Conservation (phyloP, 768 basidiomycete species). For the Kwoniella pini region DNA sequence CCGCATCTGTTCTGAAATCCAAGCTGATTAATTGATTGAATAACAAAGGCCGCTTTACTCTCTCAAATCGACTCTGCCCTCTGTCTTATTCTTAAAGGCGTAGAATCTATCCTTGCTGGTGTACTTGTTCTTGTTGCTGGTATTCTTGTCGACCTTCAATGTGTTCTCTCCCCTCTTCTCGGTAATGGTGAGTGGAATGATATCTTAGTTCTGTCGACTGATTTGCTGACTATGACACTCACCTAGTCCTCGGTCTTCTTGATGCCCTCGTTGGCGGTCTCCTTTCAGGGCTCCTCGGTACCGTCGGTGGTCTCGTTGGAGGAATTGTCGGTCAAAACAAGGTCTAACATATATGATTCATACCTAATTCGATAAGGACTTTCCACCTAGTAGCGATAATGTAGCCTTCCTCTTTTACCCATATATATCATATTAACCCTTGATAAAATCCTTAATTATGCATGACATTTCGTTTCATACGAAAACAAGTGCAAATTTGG, state of each 20-base stretch:
- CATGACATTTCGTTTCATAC: no score
- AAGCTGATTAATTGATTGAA: no score
- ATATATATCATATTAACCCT: no score
- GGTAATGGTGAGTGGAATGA: constrained; percentile 7
- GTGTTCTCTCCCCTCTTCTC: constrained; percentile 12
- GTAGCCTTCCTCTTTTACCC: no score
- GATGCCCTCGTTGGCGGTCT: constrained; percentile 17
- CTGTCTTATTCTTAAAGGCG: constrained; percentile 8
- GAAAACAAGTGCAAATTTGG: no score
- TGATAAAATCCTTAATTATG: no score
- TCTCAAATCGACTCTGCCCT: constrained; percentile 10
- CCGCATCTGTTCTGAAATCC: no score
- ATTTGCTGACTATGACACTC: not conserved
- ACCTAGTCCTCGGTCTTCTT: constrained; percentile 14
- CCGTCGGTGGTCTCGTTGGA: constrained; percentile 12
- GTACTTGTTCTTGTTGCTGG: constrained; percentile 15
- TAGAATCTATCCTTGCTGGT: constrained; percentile 17
- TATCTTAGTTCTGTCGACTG: no score
- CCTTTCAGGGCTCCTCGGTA: constrained; percentile 2
- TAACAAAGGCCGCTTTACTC: constrained; percentile 3
- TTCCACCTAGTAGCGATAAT: no score
- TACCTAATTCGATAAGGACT: no score
- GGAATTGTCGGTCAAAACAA: constrained; percentile 1
- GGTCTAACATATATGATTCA: no score
- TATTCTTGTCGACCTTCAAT: constrained; percentile 10